Percentiles rank a stretch among this genome's conserved stretches.
Evolutionary conservation across 2,329 filamentous ascomycete genomes (phyloP).

Genomic region (Fusarium camptoceras): DNA sequence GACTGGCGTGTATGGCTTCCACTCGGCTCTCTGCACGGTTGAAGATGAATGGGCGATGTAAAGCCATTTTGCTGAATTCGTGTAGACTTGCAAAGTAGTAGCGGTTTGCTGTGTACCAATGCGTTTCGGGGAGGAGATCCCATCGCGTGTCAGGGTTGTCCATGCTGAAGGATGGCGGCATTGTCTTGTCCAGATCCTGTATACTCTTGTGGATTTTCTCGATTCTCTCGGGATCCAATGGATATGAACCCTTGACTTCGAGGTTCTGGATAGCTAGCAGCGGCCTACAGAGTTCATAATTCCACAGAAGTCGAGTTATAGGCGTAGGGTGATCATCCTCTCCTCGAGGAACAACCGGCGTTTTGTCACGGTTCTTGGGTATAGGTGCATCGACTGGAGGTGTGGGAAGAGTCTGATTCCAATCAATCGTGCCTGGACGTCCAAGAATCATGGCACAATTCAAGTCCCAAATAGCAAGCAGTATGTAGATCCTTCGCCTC

Average conservation of each 20-base stretch:
- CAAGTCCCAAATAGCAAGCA: slow-evolving; percentile 64
- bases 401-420: slow-evolving; percentile 59
- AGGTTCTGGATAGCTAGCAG: slow-evolving; percentile 66
- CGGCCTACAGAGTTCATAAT: slow-evolving; percentile 59
- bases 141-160: slow-evolving; percentile 68
- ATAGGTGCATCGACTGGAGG: slow-evolving; percentile 66
- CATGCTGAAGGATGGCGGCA: slow-evolving; percentile 65
- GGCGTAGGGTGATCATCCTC: slow-evolving; percentile 68
- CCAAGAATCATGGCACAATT: slow-evolving; percentile 66
- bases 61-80: slow-evolving; percentile 67
- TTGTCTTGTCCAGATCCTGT: slow-evolving; percentile 59
- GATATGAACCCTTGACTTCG: slow-evolving; percentile 67
- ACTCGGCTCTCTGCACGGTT: slow-evolving; percentile 64
- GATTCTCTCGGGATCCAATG: slow-evolving; percentile 65
- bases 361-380: slow-evolving; percentile 60
- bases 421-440: slow-evolving; percentile 67
- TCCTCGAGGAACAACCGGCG: slow-evolving; percentile 60
- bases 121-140: slow-evolving; percentile 64
- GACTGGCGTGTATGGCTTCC: slow-evolving; percentile 66
- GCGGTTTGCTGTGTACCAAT: slow-evolving; percentile 63
- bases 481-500: slow-evolving; percentile 67
- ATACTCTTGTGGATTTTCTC: slow-evolving; percentile 66
- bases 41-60: slow-evolving; percentile 73
- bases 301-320: slow-evolving; percentile 65
- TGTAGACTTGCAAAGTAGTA: slow-evolving; percentile 61